Percentiles rank a stretch among this genome's conserved stretches.
Evolutionary conservation across 2,329 filamentous ascomycete species (phyloP).

Genomic region (Pseudocercospora ulei): DNA sequence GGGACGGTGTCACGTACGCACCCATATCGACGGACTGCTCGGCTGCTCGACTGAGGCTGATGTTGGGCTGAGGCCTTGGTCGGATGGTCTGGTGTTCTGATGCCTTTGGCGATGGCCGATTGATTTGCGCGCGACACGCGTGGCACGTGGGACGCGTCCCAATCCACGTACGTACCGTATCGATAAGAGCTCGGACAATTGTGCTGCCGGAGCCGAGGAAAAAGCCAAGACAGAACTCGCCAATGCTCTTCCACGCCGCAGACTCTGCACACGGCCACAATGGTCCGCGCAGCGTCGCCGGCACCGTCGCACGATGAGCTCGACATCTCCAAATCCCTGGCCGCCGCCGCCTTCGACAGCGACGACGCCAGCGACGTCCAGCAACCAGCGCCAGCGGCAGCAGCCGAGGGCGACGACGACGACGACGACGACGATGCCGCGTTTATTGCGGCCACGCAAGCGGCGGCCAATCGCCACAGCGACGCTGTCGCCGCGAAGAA

Average conservation of each 20-base stretch:
- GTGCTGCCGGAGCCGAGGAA: too few relatives aligned
- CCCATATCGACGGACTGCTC: conserved; percentile 15
- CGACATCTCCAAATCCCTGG: conserved; percentile 70
- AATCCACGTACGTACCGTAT: too few relatives aligned
- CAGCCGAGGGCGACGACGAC: conserved; percentile 24
- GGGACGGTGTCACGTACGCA: not conserved
- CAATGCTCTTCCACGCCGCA: too few relatives aligned
- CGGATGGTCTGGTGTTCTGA: too few relatives aligned
- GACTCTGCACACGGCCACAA: conserved; percentile 4
- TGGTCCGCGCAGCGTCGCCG: conserved; percentile 58
- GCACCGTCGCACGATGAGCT: conserved; percentile 80
- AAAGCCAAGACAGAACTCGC: too few relatives aligned
- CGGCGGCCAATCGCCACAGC: conserved; percentile 76
- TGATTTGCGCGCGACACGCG: too few relatives aligned
- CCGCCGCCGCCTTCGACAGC: conserved; percentile 43
- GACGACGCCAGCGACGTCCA: conserved; percentile 24
- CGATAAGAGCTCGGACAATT: too few relatives aligned
- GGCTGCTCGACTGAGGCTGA: too few relatives aligned
- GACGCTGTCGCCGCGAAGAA: conserved; percentile 83
- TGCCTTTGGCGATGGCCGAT: too few relatives aligned
- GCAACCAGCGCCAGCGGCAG: conserved; percentile 10
- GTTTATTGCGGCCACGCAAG: conserved; percentile 82
- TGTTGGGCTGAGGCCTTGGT: too few relatives aligned
- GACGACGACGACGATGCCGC: conserved; percentile 58
- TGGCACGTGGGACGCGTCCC: too few relatives aligned